Evolutionary conservation across 2,329 filamentous ascomycete genomes (phyloP).

Genomic region (Diplodia sapinea): DNA sequence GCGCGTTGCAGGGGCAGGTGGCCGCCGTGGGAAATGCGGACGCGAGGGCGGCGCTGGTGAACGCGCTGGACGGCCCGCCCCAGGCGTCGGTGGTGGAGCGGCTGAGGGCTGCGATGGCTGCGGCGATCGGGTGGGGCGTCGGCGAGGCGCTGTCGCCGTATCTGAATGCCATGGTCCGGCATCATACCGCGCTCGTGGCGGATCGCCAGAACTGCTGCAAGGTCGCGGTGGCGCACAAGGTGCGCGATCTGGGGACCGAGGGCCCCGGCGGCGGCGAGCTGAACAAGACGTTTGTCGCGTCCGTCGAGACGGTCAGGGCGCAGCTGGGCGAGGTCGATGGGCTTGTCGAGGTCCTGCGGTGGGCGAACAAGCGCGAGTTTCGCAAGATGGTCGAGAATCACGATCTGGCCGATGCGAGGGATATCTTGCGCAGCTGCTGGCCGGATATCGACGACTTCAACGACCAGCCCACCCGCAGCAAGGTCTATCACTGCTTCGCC

Average conservation of each 20-base stretch:
- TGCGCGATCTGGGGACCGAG: not conserved
- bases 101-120: too few relatives aligned
- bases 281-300: not conserved
- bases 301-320: not conserved
- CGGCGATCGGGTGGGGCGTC: too few relatives aligned
- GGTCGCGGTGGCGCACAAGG: not conserved
- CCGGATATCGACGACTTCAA: not conserved
- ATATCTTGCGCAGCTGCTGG: not conserved
- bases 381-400: not conserved
- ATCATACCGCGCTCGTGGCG: too few relatives aligned
- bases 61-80: too few relatives aligned
- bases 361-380: not conserved
- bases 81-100: too few relatives aligned
- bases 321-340: not conserved
- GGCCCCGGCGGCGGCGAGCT: not conserved
- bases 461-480: not conserved
- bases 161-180: too few relatives aligned
- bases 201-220: too few relatives aligned
- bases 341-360: not conserved
- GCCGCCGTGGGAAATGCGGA: too few relatives aligned
- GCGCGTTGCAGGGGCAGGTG: too few relatives aligned
- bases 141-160: too few relatives aligned
- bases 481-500: not conserved
- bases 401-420: not conserved
- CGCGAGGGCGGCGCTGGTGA: too few relatives aligned